phyloP scores from a whole-genome alignment of 148 eudicot genomes.

The Polygonum aviculare region DNA sequence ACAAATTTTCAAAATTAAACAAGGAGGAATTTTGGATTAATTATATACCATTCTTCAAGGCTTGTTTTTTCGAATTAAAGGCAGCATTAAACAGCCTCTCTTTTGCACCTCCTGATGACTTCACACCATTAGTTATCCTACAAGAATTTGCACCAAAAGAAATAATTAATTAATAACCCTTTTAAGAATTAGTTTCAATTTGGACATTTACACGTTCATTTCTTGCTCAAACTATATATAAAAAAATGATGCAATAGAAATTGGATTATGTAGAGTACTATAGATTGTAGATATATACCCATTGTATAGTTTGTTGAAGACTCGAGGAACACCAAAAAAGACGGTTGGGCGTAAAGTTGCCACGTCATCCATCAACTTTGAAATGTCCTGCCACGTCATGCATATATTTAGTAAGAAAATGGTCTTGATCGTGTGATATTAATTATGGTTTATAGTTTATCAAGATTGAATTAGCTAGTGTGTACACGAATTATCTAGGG shows the following conservation, averaged over 20 bases:
- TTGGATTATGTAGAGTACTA: background rate
- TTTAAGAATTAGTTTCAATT: background rate
- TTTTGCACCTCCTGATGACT: conserved; percentile 68
- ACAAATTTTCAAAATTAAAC: background rate
- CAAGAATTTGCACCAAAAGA: background rate
- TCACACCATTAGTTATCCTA: conserved; percentile 79
- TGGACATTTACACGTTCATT: conserved; percentile 8
- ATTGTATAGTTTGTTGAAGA: conserved; percentile 88
- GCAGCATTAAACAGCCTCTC: conserved; percentile 81
- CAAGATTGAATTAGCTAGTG: too few relatives aligned
- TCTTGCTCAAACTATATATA: background rate
- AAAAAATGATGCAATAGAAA: background rate
- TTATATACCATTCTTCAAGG: conserved; percentile 59
- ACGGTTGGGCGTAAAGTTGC: conserved; percentile 71
- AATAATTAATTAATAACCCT: too few relatives aligned
- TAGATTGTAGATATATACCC: conserved; percentile 37
- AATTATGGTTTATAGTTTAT: too few relatives aligned
- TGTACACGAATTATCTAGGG: too few relatives aligned
- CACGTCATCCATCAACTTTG: conserved; percentile 92
- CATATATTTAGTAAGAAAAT: background rate
- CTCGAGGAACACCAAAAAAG: conserved; percentile 91
- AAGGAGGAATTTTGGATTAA: background rate
- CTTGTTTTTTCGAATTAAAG: conserved; percentile 90
- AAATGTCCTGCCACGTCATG: conserved; percentile 52
- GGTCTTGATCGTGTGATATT: too few relatives aligned